phyloP scores from a whole-genome alignment of 768 basidiomycete species.

The Kwoniella bestiolae region DNA sequence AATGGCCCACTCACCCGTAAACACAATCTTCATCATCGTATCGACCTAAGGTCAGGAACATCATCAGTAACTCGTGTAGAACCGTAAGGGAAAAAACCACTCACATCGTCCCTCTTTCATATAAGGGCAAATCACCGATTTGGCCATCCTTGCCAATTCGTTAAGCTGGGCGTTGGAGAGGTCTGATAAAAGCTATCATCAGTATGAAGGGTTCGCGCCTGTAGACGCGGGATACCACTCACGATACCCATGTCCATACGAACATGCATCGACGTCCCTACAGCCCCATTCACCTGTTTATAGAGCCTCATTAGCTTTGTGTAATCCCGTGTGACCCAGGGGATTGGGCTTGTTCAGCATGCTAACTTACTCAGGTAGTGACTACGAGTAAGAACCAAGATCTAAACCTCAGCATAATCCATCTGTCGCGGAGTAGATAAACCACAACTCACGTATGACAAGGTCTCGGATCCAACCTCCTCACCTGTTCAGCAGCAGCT shows the following conservation, averaged over 20 bases:
- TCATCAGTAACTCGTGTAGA: too few relatives aligned
- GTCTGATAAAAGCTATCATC: conserved; percentile 15
- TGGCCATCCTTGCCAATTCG: conserved; percentile 42
- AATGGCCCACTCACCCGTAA: conserved; percentile 38
- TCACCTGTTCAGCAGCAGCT: conserved; percentile 20
- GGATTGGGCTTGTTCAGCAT: neutral
- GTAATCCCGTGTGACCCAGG: neutral
- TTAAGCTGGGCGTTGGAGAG: conserved; percentile 37
- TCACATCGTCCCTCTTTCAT: conserved; percentile 37
- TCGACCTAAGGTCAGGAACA: too few relatives aligned
- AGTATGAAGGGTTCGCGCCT: neutral
- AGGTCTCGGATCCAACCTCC: conserved; percentile 45
- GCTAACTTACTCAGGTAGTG: conserved; percentile 34
- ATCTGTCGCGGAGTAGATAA: neutral
- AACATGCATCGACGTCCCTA: conserved; percentile 35
- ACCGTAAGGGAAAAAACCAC: conserved; percentile 10
- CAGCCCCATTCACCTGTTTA: conserved; percentile 43
- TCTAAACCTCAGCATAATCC: neutral
- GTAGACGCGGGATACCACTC: conserved; percentile 2
- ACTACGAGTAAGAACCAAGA: conserved; percentile 7
- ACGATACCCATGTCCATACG: conserved; percentile 51
- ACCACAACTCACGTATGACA: conserved; percentile 51
- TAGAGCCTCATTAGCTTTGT: conserved; percentile 2
- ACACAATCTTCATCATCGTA: conserved; percentile 47
- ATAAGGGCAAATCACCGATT: conserved; percentile 50